Evolutionary conservation across 805 yeast genomes (phyloP), one percentile per base, ranked within the genome.

Genomic region (Candida nemodendra): DNA sequence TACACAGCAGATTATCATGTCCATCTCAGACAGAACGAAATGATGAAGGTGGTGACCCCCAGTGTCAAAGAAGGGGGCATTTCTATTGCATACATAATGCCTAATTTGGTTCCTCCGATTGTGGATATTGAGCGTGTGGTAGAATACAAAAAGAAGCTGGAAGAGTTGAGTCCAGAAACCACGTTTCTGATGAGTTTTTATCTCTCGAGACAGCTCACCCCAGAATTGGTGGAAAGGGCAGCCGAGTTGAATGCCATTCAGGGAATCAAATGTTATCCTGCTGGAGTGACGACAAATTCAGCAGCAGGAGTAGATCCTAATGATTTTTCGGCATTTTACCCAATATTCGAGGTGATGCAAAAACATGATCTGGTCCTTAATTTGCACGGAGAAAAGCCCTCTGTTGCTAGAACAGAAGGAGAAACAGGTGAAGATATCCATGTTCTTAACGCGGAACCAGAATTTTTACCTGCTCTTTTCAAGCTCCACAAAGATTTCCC

Each of bases 241-340:
- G 95, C 90, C 6, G 57, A 69, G 38, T 54, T 64, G 13, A 81
- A 81, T 2, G 79, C 78, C 26, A 79, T 91, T 38, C 71, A 79
- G 21, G 99, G 99, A 39, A 87, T 93, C 50, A 93, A 93, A 62
- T 89, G 96, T 60, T 93, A 93, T 61, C 99, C 99, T 28, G 97
- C 98, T 2, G 99, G 99, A 30, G 99, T 93, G 22, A 93, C 99
- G n/a, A 93, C 99, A 27, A 93, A 93, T 66, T 88, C 96, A 8
- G 64, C 76, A 33, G 85, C 82, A 3, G 99, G 99, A 34, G 96
- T 93, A 17, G 93, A 85, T 60, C 95, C 95, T 17, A 87, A 89
- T 53, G 95, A 91, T 55, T 93, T 93, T 64, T 76, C 83, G 32
- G 79, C 74, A 5, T 93, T 90, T 54, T 93, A 89, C 60, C 95